Base-by-base conservation (phyloP, 371 early-diverging fungal species). In the Rhizopus sp. region DNA sequence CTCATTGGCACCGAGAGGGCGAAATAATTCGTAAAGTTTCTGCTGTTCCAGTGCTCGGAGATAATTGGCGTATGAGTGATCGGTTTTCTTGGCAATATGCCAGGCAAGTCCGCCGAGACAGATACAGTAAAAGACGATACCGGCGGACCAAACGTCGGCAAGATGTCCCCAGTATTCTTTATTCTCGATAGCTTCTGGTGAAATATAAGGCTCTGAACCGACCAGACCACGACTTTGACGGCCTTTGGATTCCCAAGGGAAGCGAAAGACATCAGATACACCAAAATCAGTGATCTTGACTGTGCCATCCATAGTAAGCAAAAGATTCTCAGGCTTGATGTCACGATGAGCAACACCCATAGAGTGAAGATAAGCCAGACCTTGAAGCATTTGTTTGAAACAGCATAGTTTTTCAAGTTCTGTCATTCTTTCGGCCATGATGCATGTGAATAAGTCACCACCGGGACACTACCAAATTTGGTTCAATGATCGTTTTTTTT, bases 251-350 rank as follows among this genome's bases (percentile, higher is more conserved):
- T 93, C 92, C 88, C 93, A 94, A 40, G 86, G 81, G 54, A 85
- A 89, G 46, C 92, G 81, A 74, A 95, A 96, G 2, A 98, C 95
- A 55, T 93, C 93, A 7, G 95, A 90, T 9, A 95, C 94, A 38
- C 98, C 96, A 86, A 97, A 99, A 75, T 99, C 98, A 16, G 96
- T 94, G 66, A 98, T 96, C 73, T 99, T 99, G 53, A 98, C 63
- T 29, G 83, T 84, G 50, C 89, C 86, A 33, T 83, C 80, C 12
- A 70, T 75, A 46, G 95, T 93, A 51, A 99, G 64, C 12, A 99
- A 73, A 45, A 99, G 70, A 75, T 99, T 99, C 73, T 99, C 93
- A 12, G 91, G 89, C 64, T 92, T 92, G 60, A 92, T 82, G 52
- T 93, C 91, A 49, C 90, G 84, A 72, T 99, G 99, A 34, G 93